Evolutionary conservation across 2,329 filamentous ascomycete species (phyloP).

Genomic region (Ophidiomyces ophidiicola): DNA sequence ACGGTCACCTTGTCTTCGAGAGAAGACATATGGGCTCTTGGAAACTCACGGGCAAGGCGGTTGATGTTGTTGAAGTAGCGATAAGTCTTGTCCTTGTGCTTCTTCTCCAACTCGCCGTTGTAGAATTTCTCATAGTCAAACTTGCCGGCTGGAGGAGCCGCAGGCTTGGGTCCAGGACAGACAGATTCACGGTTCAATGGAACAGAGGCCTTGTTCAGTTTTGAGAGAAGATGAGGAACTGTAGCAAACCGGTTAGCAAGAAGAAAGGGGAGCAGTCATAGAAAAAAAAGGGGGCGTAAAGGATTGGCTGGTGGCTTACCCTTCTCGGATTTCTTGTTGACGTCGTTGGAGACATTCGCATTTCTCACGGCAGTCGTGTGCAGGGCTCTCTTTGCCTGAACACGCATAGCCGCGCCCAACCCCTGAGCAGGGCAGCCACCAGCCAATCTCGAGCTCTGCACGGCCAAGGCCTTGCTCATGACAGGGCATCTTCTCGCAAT

Average conservation of each 20-base stretch:
- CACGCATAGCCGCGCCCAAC: constrained; percentile 27
- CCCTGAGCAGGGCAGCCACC: constrained; percentile 21
- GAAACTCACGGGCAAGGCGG: constrained; percentile 88
- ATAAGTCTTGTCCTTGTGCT: constrained; percentile 99
- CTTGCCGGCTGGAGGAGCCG: constrained; percentile 42
- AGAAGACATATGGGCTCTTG: constrained; percentile 77
- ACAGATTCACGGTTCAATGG: constrained; percentile 9
- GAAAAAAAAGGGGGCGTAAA: too few relatives aligned
- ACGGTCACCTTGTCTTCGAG: constrained; percentile 82
- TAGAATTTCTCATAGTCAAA: constrained; percentile 94
- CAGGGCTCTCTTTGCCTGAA: constrained; percentile 51
- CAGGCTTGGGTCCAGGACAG: constrained; percentile 27
- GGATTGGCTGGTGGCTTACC: constrained; percentile 34
- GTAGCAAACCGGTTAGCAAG: neutral
- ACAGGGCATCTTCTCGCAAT: constrained; percentile 90
- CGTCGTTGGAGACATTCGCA: constrained; percentile 57
- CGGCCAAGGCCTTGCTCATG: constrained; percentile 93
- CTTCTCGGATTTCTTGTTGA: constrained; percentile 40
- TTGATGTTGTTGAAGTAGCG: constrained; percentile 99
- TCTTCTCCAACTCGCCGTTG: constrained; percentile 79
- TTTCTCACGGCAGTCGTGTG: constrained; percentile 70
- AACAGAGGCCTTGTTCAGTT: constrained; percentile 5
- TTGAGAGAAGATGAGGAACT: constrained; percentile 12
- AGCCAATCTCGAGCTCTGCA: constrained; percentile 48
- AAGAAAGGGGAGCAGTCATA: neutral